Percentiles rank a stretch among this genome's conserved stretches.
These are phyloP conservation scores for Tricholoma sp. DNA, from an alignment of 768 basidiomycete genomes.

Conservation along the genomic window DNA sequence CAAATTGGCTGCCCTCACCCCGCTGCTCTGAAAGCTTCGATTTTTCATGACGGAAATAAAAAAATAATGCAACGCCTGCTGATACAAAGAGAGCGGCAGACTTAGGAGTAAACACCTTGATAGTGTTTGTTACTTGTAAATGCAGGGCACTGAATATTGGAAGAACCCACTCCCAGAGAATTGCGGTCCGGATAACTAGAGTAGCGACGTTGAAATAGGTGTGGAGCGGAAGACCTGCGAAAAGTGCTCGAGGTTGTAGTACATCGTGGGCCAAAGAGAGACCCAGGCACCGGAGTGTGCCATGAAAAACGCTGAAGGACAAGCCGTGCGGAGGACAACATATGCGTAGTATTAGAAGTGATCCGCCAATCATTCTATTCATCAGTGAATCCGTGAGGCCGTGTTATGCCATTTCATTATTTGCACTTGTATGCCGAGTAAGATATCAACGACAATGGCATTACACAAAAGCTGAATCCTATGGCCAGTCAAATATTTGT, in stretches of 20 bases:
- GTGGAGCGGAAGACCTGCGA: not conserved
- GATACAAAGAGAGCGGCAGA: slow-evolving; percentile 82
- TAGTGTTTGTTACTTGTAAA: not conserved
- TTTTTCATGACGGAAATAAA: slow-evolving; percentile 90
- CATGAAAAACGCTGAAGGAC: slow-evolving; percentile 11
- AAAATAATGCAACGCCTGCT: slow-evolving; percentile 76
- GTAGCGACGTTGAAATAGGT: slow-evolving; percentile 14
- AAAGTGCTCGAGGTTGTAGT: not conserved
- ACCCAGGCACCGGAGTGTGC: not conserved
- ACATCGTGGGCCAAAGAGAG: not conserved
- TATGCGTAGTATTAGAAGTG: too few relatives aligned
- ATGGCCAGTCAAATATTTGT: too few relatives aligned
- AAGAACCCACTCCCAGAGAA: slow-evolving; percentile 27
- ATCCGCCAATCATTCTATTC: too few relatives aligned
- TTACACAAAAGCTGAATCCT: too few relatives aligned
- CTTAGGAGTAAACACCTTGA: slow-evolving; percentile 86
- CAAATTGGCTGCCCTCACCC: slow-evolving; percentile 43
- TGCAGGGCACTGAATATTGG: not conserved
- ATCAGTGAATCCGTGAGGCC: too few relatives aligned
- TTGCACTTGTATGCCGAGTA: too few relatives aligned
- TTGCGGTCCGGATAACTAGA: slow-evolving; percentile 27
- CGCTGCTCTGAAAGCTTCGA: slow-evolving; percentile 67
- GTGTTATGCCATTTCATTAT: too few relatives aligned
- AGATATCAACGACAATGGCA: too few relatives aligned
- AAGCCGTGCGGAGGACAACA: slow-evolving; percentile 11